Conservation (phyloP, 108 stramenopile genomes). For the Fistulifera pelliculosa region DNA sequence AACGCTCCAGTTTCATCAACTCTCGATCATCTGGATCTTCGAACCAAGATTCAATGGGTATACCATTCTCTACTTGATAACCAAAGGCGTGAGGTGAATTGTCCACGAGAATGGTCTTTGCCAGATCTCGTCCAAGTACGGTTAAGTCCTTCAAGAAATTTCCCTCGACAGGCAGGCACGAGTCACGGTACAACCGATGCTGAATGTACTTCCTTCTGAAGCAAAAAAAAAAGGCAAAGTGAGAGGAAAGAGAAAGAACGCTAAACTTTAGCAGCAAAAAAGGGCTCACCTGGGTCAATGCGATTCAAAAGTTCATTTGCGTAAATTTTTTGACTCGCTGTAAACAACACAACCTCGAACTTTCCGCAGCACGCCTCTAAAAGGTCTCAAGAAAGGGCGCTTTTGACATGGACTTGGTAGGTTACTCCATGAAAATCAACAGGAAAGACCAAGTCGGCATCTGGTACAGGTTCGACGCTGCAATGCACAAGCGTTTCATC, state of each 20-base stretch:
- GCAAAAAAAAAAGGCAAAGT: slow-evolving; percentile 4
- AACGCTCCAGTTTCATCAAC: slow-evolving; percentile 80
- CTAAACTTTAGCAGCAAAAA: background rate
- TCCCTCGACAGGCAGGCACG: slow-evolving; percentile 85
- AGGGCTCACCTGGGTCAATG: slow-evolving; percentile 84
- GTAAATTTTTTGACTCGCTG: slow-evolving; percentile 92
- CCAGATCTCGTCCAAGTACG: slow-evolving; percentile 78
- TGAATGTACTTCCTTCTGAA: slow-evolving; percentile 72
- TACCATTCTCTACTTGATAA: slow-evolving; percentile 94
- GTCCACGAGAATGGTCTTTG: slow-evolving; percentile 86
- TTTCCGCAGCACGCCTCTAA: slow-evolving; percentile 59
- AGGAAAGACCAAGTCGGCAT: slow-evolving; percentile 88
- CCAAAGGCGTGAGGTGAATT: slow-evolving; percentile 93
- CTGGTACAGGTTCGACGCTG: slow-evolving; percentile 79
- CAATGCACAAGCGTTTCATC: slow-evolving; percentile 98
- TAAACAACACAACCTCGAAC: slow-evolving; percentile 94
- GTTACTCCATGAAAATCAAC: slow-evolving; percentile 84
- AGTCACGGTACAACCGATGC: slow-evolving; percentile 89
- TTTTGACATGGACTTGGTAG: slow-evolving; percentile 84
- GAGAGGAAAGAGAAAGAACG: background rate
- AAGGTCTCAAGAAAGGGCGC: slow-evolving; percentile 78
- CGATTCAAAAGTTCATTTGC: slow-evolving; percentile 88
- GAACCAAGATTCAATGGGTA: slow-evolving; percentile 97
- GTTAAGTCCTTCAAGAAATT: slow-evolving; percentile 88
- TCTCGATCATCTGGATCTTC: slow-evolving; percentile 90